Evolutionary conservation across 2,329 filamentous ascomycete species (phyloP).

Genomic region (Pseudohalonectria lignicola): DNA sequence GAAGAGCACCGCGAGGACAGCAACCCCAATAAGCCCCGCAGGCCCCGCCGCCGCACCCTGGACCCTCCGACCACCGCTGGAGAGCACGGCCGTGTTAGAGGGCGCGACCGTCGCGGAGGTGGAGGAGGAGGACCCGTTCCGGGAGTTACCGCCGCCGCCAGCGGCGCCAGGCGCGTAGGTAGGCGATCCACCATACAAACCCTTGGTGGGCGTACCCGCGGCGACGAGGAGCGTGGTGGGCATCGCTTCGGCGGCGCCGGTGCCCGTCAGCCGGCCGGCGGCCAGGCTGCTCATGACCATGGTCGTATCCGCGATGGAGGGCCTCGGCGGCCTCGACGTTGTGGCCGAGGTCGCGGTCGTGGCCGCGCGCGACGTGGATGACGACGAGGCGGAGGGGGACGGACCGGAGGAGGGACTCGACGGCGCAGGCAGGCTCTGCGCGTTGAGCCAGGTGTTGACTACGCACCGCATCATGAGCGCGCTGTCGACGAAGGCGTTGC

Average conservation of each 20-base stretch:
- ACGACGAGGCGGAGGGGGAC: background rate
- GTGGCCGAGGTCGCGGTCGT: background rate
- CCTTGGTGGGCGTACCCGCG: constrained; percentile 1
- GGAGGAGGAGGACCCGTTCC: background rate
- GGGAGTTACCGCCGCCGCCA: background rate
- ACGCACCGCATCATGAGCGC: constrained; percentile 9
- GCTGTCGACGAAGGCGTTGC: constrained; percentile 10
- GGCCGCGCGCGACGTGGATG: background rate
- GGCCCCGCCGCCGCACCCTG: too few relatives aligned
- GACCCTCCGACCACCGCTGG: too few relatives aligned
- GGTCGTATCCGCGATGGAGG: background rate
- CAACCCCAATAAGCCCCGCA: too few relatives aligned
- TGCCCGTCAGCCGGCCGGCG: too few relatives aligned
- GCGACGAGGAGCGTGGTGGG: constrained; percentile 2
- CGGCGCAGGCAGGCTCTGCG: background rate
- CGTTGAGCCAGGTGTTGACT: constrained; percentile 6
- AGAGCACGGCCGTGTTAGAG: background rate
- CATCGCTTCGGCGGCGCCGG: background rate
- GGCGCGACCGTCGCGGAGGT: background rate
- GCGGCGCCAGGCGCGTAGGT: background rate
- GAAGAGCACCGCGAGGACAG: too few relatives aligned
- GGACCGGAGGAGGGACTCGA: background rate
- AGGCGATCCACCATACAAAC: background rate
- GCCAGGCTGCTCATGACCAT: background rate
- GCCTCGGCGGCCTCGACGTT: background rate